phyloP scores from a whole-genome alignment of 83 land plant species.

The Thuja plicata region DNA sequence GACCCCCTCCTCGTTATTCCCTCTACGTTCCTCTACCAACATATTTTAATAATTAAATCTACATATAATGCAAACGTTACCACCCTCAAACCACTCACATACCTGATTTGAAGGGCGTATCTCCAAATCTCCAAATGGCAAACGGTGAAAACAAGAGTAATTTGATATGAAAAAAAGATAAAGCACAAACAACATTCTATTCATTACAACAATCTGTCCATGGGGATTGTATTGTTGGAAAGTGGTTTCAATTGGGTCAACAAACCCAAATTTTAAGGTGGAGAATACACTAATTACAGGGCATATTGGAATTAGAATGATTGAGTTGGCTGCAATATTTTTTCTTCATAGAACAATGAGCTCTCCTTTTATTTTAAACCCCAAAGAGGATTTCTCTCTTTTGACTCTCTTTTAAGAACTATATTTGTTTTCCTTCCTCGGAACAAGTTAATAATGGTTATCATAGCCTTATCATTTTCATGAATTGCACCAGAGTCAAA shows the following conservation, averaged over 20 bases:
- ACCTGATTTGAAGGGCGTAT: too few species aligned
- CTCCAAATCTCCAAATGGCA: too few species aligned
- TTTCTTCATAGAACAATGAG: not conserved
- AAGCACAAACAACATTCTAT: too few species aligned
- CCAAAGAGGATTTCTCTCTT: not conserved
- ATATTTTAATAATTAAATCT: too few species aligned
- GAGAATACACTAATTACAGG: not conserved
- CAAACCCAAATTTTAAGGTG: not conserved
- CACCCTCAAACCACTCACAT: too few species aligned
- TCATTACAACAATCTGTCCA: too few species aligned
- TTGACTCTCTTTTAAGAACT: not conserved
- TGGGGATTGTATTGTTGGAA: not conserved
- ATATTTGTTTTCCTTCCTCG: not conserved
- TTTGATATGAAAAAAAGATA: too few species aligned
- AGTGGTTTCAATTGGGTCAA: not conserved
- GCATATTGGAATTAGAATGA: conserved; percentile 3
- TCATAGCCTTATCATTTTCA: not conserved
- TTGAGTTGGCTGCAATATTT: not conserved
- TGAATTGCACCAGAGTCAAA: not conserved
- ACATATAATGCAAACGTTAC: too few species aligned
- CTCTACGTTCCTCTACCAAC: too few species aligned
- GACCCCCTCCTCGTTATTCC: too few species aligned
- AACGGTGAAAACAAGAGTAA: too few species aligned
- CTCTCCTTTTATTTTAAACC: not conserved
- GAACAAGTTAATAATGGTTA: not conserved